Evolutionary conservation across 495 filamentous ascomycete genomes (phyloP), one percentile per base, ranked within the genome.

Genomic region (Penicillium bovifimosum): DNA sequence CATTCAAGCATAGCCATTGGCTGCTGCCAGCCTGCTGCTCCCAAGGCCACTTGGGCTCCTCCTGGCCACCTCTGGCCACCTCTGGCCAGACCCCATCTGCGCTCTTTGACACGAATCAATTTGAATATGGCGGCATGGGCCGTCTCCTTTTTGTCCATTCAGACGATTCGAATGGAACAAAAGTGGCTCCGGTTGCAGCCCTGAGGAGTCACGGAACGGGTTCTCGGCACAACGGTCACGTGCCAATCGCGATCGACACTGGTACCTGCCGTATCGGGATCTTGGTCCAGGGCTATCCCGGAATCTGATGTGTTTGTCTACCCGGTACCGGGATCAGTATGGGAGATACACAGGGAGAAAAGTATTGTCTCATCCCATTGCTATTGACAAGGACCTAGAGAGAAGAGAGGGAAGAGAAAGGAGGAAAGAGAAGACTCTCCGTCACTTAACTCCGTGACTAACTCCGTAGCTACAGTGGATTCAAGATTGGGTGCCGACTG

Each of bases 181-280:
- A 26, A 41, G 35, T 49, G 47, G 16, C 36, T 31, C 35, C 47
- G 6, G 6, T 29, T 36, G 26, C 9, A 20, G 33, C 47, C 47
- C 47, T 50, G 2, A 50, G 47, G 47, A n/a, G 16, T 20, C 16
- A 33, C 14, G 26, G 14, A 3, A n/a, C 47, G 47, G 47, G 36
- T 50, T n/a, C 41, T 41, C 47, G 47, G 47, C 47, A 50, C 47
- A 27, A 16, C 0, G 3, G 29, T 50, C 38, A 50, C 38, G 47
- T 50, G 47, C 8, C 0, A 1, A 5, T 4, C 17, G 14, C n/a
- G 47, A 50, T 50, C 47, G 47, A 16, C 38, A 33, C 1, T n/a
- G 6, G 1, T 10, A 20, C 9, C 10, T 17, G 6, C 38, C 36
- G 9, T 6, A 27, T 26, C 41, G 28, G 28, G 38, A 26, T 1